Evolutionary conservation across 345 rosid genomes (phyloP), one percentile per base, ranked within the genome.

Genomic region (Rubroshorea leprosula): DNA sequence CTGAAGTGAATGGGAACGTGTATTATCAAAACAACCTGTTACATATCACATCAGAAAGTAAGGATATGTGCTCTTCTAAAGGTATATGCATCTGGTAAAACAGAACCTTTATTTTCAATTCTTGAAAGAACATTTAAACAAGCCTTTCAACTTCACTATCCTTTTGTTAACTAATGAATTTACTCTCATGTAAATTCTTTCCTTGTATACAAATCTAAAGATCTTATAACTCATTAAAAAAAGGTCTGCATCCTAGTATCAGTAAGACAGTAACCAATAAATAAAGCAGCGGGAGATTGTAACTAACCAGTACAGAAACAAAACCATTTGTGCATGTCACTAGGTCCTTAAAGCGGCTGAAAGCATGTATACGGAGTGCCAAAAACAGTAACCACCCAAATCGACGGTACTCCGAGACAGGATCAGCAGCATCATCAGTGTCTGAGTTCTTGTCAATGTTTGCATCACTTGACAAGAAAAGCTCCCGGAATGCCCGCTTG

Each of bases 301-400:
- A 60, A 83, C 98, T 80, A 60, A 89, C 97, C 99, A 89, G 74
- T 67, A 93, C 67, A 63, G 96, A 86, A 58, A 87, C 89, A 73
- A 93, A 70, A 64, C 94, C 97, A 73, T 86, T 89, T 19, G 85
- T 72, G 76, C 96, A 86, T 45, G 97, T 84, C 66, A 85, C 89
- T 23, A 93, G 79, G 73, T 93, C 97, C 73, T 85, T 89, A 71
- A 83, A 83, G 41, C 89, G 82, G 67, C 96, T 76, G 66, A 86
- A 84, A 14, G 83, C 91, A 67, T 86, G 91, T 51, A 80, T 76
- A 23, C 99, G 89, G 57, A 93, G 96, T 8, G 88, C 95, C 83
- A 89, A 70, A 79, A 93, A 87, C 67, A 89, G 76, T 64, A 89
- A 50, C 99, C 99, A 93, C 60, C 97, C 99, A 55, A 93, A 89